Conservation (phyloP, 257 asterid species). For the Handroanthus guayacan region DNA sequence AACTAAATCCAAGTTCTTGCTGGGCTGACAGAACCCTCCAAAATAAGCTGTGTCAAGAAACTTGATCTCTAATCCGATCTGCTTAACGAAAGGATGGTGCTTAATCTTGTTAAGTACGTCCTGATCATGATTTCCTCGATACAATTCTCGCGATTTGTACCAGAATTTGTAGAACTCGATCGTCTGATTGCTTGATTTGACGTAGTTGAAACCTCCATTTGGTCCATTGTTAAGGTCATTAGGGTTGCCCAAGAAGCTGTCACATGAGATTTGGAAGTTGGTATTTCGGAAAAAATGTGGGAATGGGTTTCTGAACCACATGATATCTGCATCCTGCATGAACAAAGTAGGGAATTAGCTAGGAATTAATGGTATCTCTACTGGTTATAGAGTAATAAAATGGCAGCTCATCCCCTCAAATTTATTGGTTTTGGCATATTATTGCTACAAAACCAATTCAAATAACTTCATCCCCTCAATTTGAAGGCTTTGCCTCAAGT, state of each 20-base stretch:
- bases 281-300: conserved; percentile 39
- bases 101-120: conserved; percentile 47
- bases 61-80: conserved; percentile 40
- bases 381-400: no score
- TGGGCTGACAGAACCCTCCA: conserved; percentile 52
- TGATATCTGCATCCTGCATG: conserved; percentile 50
- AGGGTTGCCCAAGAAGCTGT: conserved; percentile 30
- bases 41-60: conserved; percentile 44
- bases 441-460: no score
- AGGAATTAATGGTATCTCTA: not conserved
- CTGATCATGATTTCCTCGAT: conserved; percentile 44
- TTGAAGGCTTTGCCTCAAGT: no score
- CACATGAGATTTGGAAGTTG: conserved; percentile 50
- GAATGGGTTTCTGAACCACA: conserved; percentile 56
- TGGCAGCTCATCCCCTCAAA: no score
- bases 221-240: conserved; percentile 36
- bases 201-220: conserved; percentile 48
- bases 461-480: no score
- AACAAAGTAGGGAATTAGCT: not conserved
- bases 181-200: conserved; percentile 36
- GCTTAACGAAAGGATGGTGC: conserved; percentile 23
- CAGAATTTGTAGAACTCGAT: conserved; percentile 47
- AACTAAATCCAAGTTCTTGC: conserved; percentile 41
- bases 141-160: conserved; percentile 39
- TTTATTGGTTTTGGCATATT: no score